Base-by-base conservation (phyloP, 78 protist species). In the Cavenderia fasciculata region DNA sequence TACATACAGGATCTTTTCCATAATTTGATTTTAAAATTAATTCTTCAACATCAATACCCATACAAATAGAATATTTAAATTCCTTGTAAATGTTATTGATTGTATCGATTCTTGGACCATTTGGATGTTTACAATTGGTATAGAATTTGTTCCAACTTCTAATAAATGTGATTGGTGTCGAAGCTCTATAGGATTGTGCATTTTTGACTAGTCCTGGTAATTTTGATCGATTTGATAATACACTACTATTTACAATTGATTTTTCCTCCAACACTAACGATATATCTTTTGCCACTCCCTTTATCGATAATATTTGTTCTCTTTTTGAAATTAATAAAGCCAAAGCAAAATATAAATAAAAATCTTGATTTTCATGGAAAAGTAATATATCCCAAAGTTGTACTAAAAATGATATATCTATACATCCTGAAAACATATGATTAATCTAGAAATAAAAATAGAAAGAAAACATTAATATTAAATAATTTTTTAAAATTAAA, bases 381-480 rank as follows among this genome's bases (percentile, higher is more conserved):
- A 79, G 29, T 46, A 79, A 51, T 25, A 66, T 41, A 54, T 79
- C 88, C 88, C 88, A 79, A 19, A 79, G n/a, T 65, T 65, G 76
- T 2, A 79, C 57, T 36, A 79, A 51, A 49, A 66, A 62, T 66
- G 34, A 52, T 34, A 79, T 40, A 54, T 79, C 88, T 21, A 41
- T 66, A 33, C 88, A 79, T 49, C 88, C 88, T 51, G 76, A 65
- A 66, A 79, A 66, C 88, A 79, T 65, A 79, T 79, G 88, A 66
- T 79, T 79, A 36, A 76, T 76, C 86, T 76, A 62, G 2, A 33
- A 40, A 46, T 12, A 47, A 18, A n/a, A 29, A 74, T 56, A 8
- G 14, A 56, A 38, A 27, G 36, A 59, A 74, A 8, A 31, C 18
- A 4, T 27, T n/a, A 25, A 1, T 21, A 0, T 2, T 1, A 23